phyloP scores from a whole-genome alignment of 2,329 filamentous ascomycete species.

The Fusarium redolens region DNA sequence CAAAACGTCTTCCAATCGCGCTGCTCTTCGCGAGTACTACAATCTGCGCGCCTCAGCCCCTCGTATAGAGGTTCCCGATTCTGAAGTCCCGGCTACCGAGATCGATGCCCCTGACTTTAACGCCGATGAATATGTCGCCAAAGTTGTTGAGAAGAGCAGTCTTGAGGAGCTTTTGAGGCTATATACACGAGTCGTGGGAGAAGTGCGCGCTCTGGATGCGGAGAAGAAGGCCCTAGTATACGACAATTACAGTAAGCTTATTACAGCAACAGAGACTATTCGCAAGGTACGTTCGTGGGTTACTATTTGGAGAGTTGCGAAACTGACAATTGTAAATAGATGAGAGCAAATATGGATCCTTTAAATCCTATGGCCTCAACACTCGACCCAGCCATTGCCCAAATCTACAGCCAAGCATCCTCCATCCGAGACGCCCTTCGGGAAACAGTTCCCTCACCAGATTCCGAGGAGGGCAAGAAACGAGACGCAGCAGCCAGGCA shows the following conservation, averaged over 20 bases:
- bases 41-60: constrained; percentile 69
- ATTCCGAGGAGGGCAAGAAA: constrained; percentile 52
- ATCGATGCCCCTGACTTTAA: constrained; percentile 81
- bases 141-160: constrained; percentile 69
- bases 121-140: constrained; percentile 73
- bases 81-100: constrained; percentile 73
- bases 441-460: constrained; percentile 59
- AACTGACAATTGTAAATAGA: constrained; percentile 55
- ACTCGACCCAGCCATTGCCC: constrained; percentile 77
- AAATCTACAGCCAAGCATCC: constrained; percentile 74
- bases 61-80: constrained; percentile 59
- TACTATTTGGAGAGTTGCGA: no score
- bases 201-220: constrained; percentile 90
- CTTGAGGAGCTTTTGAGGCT: constrained; percentile 76
- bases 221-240: constrained; percentile 98
- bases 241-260: constrained; percentile 97
- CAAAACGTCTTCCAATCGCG: constrained; percentile 74
- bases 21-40: constrained; percentile 94
- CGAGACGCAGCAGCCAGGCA: constrained; percentile 49
- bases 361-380: constrained; percentile 79
- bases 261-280: constrained; percentile 96
- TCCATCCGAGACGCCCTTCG: constrained; percentile 65
- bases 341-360: constrained; percentile 85
- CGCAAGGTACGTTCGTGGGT: constrained; percentile 65
- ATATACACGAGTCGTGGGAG: constrained; percentile 78